Evolutionary conservation across 257 asterid genomes (phyloP).

Genomic region (Primulina eburnea): DNA sequence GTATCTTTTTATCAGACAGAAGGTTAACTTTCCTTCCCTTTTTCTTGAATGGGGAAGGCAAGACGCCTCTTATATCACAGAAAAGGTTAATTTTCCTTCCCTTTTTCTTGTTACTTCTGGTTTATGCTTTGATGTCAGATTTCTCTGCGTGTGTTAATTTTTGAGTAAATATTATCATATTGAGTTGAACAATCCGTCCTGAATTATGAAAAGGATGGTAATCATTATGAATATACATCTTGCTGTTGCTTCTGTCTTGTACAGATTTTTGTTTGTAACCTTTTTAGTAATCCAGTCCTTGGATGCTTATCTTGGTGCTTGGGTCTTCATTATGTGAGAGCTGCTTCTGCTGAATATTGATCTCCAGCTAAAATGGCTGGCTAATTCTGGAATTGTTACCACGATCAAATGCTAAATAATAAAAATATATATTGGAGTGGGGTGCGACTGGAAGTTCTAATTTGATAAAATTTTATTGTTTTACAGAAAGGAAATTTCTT

Average conservation of each 20-base stretch:
- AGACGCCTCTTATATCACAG: neutral
- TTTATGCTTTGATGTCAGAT: neutral
- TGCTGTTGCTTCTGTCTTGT: constrained; percentile 9
- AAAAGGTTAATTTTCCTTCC: neutral
- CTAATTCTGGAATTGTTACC: constrained; percentile 10
- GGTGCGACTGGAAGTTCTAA: constrained; percentile 2
- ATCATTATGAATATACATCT: neutral
- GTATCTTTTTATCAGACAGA: neutral
- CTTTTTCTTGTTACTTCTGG: neutral
- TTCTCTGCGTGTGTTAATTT: neutral
- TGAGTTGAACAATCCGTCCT: constrained; percentile 18
- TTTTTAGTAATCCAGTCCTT: constrained; percentile 9
- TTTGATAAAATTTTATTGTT: constrained; percentile 5
- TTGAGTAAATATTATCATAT: neutral
- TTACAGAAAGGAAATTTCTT: neutral
- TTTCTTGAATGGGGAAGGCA: constrained; percentile 15
- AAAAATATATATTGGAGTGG: neutral
- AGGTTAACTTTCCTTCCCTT: too few species aligned
- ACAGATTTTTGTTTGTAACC: constrained; percentile 4
- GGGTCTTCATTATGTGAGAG: neutral
- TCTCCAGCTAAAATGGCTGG: constrained; percentile 8
- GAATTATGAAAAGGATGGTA: constrained; percentile 2
- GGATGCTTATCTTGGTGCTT: neutral
- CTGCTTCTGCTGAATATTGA: constrained; percentile 23
- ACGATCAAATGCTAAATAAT: constrained; percentile 1